phyloP scores from a whole-genome alignment of 345 rosid genomes.

The Eutrema heterophyllum region DNA sequence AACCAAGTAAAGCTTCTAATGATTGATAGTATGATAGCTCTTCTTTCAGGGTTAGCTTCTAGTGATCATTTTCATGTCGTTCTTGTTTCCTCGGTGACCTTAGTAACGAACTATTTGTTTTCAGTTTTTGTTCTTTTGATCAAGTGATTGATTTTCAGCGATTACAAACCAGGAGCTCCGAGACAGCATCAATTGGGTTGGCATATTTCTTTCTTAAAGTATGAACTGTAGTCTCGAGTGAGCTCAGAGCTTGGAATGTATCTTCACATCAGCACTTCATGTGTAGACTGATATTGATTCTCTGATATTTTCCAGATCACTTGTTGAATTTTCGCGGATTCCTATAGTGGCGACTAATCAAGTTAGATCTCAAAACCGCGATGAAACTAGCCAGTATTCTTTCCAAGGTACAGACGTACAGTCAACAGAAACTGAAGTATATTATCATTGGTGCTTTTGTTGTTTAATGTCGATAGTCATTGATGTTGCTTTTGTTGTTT shows the following conservation, averaged over 20 bases:
- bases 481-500: too few species aligned
- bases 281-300: background rate
- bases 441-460: background rate
- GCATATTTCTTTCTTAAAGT: conserved; percentile 89
- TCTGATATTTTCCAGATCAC: conserved; percentile 46
- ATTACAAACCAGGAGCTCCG: conserved; percentile 43
- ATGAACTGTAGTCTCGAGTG: conserved; percentile 19
- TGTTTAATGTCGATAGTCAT: too few species aligned
- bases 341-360: conserved; percentile 84
- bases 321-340: conserved; percentile 76
- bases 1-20: conserved; percentile 72
- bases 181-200: conserved; percentile 60
- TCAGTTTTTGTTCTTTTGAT: background rate
- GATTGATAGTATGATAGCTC: conserved; percentile 88
- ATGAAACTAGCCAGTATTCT: conserved; percentile 45
- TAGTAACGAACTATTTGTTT: background rate
- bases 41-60: conserved; percentile 61
- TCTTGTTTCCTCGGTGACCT: background rate
- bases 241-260: background rate
- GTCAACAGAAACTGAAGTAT: conserved; percentile 9
- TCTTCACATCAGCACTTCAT: background rate
- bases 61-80: background rate
- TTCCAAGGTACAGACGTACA: conserved; percentile 52
- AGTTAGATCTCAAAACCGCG: conserved; percentile 66
- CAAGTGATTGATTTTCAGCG: conserved; percentile 36